Evolutionary conservation across 805 yeast species (phyloP).

Genomic region (Kodamaea kaohsiungensis): DNA sequence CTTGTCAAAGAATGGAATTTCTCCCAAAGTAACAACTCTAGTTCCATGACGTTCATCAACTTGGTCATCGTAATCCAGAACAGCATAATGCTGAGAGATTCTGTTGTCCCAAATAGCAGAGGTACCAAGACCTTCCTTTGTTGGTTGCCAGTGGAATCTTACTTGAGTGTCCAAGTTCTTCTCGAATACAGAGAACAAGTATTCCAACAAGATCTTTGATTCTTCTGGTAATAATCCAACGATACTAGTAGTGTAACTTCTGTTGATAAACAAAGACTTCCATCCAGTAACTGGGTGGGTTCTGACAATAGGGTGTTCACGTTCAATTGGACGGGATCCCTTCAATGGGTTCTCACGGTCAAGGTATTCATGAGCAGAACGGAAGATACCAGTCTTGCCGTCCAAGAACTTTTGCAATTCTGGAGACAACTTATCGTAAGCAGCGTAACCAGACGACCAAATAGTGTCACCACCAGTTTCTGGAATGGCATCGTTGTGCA

Average conservation of each 20-base stretch:
- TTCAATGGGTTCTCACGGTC: constrained; percentile 48
- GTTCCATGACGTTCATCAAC: constrained; percentile 16
- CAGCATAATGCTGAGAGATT: constrained; percentile 14
- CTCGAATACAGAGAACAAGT: constrained; percentile 48
- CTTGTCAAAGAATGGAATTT: constrained; percentile 51
- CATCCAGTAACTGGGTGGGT: constrained; percentile 68
- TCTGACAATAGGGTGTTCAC: constrained; percentile 62
- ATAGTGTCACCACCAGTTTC: constrained; percentile 55
- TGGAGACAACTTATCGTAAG: constrained; percentile 54
- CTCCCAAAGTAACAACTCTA: constrained; percentile 52
- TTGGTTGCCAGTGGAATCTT: constrained; percentile 51
- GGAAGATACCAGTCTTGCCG: constrained; percentile 44
- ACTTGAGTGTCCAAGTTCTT: constrained; percentile 57
- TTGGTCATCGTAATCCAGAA: constrained; percentile 20
- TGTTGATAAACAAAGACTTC: constrained; percentile 57
- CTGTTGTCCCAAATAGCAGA: constrained; percentile 17
- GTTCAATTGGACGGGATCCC: constrained; percentile 50
- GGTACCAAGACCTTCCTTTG: constrained; percentile 44
- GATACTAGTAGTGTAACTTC: constrained; percentile 51
- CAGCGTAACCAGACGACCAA: constrained; percentile 55
- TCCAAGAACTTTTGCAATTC: constrained; percentile 46
- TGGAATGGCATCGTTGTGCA: constrained; percentile 54
- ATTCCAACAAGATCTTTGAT: constrained; percentile 47
- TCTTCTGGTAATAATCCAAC: constrained; percentile 55
- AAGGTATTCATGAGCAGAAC: constrained; percentile 43